phyloP scores from a whole-genome alignment of 306 rosid genomes.

The Rosa persica region DNA sequence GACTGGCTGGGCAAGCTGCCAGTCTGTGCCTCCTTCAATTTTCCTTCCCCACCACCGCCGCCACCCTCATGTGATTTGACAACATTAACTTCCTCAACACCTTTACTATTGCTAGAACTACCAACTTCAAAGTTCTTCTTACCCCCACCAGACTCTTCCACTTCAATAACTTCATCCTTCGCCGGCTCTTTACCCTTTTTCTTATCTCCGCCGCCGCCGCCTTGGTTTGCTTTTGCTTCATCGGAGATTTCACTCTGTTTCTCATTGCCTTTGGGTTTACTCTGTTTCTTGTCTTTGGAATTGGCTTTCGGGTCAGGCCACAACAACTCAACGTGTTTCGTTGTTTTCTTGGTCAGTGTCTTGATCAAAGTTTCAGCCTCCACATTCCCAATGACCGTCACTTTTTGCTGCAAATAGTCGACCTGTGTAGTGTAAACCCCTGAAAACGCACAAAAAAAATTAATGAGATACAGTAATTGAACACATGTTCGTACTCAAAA shows the following conservation, averaged over 20 bases:
- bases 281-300: conserved; percentile 39
- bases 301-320: conserved; percentile 54
- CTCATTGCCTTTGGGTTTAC: conserved; percentile 36
- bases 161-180: conserved; percentile 25
- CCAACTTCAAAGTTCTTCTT: conserved; percentile 25
- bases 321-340: conserved; percentile 59
- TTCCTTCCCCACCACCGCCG: conserved; percentile 23
- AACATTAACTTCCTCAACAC: conserved; percentile 13
- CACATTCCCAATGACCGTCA: conserved; percentile 53
- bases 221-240: conserved; percentile 40
- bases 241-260: conserved; percentile 41
- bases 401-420: conserved; percentile 68
- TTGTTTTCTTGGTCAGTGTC: conserved; percentile 38
- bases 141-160: conserved; percentile 21
- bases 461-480: not conserved
- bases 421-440: conserved; percentile 62
- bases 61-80: conserved; percentile 23
- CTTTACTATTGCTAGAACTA: conserved; percentile 1
- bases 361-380: conserved; percentile 55
- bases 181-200: conserved; percentile 35
- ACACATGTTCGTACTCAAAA: not conserved
- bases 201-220: conserved; percentile 19
- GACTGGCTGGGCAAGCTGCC: conserved; percentile 35
- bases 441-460: conserved; percentile 20
- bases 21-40: conserved; percentile 33